Percentiles rank a stretch among this genome's conserved stretches.
Conservation (phyloP, 495 filamentous ascomycete genomes). For the Penicillium argentinense region DNA sequence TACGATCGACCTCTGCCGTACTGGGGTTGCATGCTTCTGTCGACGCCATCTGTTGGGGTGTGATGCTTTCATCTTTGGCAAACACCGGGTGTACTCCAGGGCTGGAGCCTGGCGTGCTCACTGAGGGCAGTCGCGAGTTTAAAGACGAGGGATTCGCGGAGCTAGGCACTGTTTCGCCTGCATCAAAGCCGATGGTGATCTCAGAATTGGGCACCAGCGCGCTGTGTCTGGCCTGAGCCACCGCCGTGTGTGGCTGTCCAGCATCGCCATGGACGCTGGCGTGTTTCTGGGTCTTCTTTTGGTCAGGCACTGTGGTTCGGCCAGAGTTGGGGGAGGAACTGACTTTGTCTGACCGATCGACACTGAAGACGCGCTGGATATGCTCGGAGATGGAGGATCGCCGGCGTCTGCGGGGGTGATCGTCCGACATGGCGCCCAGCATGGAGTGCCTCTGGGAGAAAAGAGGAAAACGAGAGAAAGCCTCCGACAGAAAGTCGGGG, state of each 20-base stretch:
- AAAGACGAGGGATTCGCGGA: slow-evolving; percentile 18
- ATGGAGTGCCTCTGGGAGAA: background rate
- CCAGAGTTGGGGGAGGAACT: too few relatives aligned
- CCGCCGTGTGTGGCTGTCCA: too few relatives aligned
- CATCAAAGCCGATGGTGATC: slow-evolving; percentile 3
- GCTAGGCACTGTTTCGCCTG: slow-evolving; percentile 17
- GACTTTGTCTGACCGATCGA: slow-evolving; percentile 30
- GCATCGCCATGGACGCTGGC: slow-evolving; percentile 5
- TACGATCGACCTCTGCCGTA: slow-evolving; percentile 5
- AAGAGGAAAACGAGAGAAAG: slow-evolving; percentile 4
- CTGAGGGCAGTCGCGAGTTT: slow-evolving; percentile 18
- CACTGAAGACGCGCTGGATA: slow-evolving; percentile 34
- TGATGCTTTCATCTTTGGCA: slow-evolving; percentile 4
- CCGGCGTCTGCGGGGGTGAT: slow-evolving; percentile 24
- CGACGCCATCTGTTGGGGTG: slow-evolving; percentile 4
- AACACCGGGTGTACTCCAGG: slow-evolving; percentile 13
- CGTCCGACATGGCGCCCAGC: slow-evolving; percentile 14
- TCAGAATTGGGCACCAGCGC: slow-evolving; percentile 5
- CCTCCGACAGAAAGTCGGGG: background rate
- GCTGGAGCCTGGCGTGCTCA: slow-evolving; percentile 20
- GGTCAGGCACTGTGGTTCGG: too few relatives aligned
- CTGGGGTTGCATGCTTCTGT: background rate
- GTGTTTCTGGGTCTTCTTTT: too few relatives aligned
- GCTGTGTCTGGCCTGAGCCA: background rate
- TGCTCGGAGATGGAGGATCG: slow-evolving; percentile 39